Percentiles rank a stretch among this genome's conserved stretches.
Conservation (phyloP, 352 stramenopile genomes). For the Phytophthora fragariae region DNA sequence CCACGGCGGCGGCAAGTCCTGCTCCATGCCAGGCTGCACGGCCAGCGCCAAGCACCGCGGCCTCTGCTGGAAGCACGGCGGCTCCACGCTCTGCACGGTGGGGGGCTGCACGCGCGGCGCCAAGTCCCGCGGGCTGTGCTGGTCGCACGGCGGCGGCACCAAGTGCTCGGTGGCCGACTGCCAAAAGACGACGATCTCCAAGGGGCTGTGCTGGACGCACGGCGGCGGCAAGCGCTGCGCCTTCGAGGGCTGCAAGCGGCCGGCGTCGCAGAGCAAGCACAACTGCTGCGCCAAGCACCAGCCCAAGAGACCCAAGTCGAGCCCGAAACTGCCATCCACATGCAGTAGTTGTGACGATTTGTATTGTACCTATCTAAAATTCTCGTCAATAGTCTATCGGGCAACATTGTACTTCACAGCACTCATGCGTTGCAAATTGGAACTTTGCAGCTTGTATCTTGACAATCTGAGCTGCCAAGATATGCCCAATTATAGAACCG, state of each 20-base stretch:
- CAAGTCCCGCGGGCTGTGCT: conserved; percentile 86
- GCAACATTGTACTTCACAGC: too few relatives aligned
- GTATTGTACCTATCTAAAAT: too few relatives aligned
- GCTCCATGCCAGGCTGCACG: conserved; percentile 50
- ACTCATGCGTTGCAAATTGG: too few relatives aligned
- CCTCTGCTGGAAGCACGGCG: conserved; percentile 45
- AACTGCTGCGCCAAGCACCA: conserved; percentile 35
- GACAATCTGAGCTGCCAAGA: too few relatives aligned
- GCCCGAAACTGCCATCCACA: too few relatives aligned
- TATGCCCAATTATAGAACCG: too few relatives aligned
- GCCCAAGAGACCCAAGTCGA: conserved; percentile 14
- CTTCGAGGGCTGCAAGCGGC: conserved; percentile 47
- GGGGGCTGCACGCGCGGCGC: conserved; percentile 64
- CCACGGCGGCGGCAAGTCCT: conserved; percentile 57
- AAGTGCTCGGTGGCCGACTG: conserved; percentile 59
- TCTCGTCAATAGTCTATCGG: too few relatives aligned
- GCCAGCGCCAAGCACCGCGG: conserved; percentile 61
- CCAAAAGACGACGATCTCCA: conserved; percentile 51
- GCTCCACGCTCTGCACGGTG: conserved; percentile 51
- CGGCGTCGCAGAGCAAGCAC: conserved; percentile 51
- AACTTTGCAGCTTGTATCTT: too few relatives aligned
- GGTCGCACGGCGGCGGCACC: conserved; percentile 86
- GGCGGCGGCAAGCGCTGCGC: conserved; percentile 53
- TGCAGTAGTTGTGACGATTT: too few relatives aligned
- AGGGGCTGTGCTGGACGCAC: conserved; percentile 62